These are phyloP conservation scores for Populus deltoides DNA, from an alignment of 345 rosid species.

Conservation along the genomic window DNA sequence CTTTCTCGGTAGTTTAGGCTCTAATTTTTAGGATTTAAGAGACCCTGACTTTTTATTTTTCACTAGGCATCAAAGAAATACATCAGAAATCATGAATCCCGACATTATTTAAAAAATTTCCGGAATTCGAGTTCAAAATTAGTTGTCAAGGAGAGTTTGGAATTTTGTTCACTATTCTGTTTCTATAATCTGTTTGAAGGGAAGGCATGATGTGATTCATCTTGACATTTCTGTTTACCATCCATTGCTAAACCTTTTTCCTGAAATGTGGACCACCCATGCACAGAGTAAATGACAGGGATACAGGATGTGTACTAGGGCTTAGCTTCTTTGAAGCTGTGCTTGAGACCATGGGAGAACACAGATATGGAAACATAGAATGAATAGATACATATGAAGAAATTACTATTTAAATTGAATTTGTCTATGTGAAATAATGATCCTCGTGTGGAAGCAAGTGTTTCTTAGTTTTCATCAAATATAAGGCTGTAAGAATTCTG, in stretches of 20 bases:
- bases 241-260: background rate
- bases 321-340: background rate
- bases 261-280: background rate
- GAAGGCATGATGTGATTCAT: background rate
- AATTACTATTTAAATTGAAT: background rate
- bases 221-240: background rate
- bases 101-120: background rate
- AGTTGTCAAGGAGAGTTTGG: background rate
- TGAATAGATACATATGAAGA: background rate
- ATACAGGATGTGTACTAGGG: background rate
- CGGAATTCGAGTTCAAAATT: background rate
- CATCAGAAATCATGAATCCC: background rate
- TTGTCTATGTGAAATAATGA: background rate
- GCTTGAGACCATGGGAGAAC: background rate
- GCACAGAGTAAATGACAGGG: background rate
- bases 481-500: constrained; percentile 21
- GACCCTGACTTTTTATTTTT: no score
- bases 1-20: no score
- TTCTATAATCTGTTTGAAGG: background rate
- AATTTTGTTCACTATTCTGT: background rate
- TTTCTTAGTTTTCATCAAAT: constrained; percentile 12
- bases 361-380: background rate
- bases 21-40: no score
- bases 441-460: background rate
- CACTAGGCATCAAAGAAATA: background rate